These are phyloP conservation scores for Ajuga reptans DNA, from an alignment of 305 asterid genomes.

Conservation along the genomic window DNA sequence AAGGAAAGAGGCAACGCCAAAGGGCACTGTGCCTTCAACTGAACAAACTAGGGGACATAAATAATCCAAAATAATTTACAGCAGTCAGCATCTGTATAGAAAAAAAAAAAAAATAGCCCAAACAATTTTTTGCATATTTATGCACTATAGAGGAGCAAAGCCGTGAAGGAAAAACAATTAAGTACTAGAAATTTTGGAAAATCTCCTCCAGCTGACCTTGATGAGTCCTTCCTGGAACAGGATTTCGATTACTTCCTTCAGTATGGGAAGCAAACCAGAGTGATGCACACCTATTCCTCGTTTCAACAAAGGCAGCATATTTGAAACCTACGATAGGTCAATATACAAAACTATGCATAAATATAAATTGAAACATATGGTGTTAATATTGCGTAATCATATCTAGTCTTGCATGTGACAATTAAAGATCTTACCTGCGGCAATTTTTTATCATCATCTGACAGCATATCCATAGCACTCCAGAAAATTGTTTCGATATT, in stretches of 20 bases:
- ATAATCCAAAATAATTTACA: not conserved
- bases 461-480: conserved; percentile 99
- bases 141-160: conserved; percentile 9
- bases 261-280: conserved; percentile 96
- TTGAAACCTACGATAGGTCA: conserved; percentile 53
- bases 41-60: not conserved
- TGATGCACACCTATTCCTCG: conserved; percentile 98
- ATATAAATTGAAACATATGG: not conserved
- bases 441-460: conserved; percentile 91
- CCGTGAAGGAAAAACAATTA: not conserved
- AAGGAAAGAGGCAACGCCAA: conserved; percentile 6
- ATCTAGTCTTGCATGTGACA: conserved; percentile 5
- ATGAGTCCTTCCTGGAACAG: conserved; percentile 94
- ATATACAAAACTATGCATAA: conserved; percentile 1
- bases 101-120: not conserved
- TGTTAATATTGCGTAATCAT: not conserved
- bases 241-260: conserved; percentile 94
- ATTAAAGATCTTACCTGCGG: conserved; percentile 60
- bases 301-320: conserved; percentile 86
- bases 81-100: not conserved
- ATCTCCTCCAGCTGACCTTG: conserved; percentile 51
- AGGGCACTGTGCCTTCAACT: conserved; percentile 8
- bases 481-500: conserved; percentile 88
- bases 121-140: not conserved
- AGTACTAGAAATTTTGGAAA: not conserved